A percentile compares a stretch with the other conserved stretches of the same genome.
phyloP scores from a whole-genome alignment of 495 filamentous ascomycete species.

The Annulohypoxylon bovei region DNA sequence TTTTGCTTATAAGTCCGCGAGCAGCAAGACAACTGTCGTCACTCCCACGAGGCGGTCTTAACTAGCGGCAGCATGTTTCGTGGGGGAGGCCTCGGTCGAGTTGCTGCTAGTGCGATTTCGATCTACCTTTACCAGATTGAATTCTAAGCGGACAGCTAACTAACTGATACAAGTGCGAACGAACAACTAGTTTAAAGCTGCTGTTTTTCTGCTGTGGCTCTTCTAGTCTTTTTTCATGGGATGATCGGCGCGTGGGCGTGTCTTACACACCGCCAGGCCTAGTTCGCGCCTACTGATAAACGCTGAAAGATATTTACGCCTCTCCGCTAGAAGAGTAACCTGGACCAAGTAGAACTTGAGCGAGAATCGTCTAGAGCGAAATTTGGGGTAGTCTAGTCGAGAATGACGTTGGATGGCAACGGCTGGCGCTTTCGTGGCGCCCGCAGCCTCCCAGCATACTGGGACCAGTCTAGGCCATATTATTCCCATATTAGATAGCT shows the following conservation, averaged over 20 bases:
- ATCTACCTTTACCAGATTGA: conserved; percentile 14
- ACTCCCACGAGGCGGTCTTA: conserved; percentile 10
- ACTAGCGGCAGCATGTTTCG: conserved; percentile 20
- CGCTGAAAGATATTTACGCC: conserved; percentile 5
- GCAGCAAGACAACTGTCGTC: conserved; percentile 15
- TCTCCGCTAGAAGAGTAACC: neutral
- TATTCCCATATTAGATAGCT: neutral
- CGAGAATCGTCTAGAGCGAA: conserved; percentile 9
- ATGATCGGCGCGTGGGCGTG: conserved; percentile 21
- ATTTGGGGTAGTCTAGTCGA: conserved; percentile 17
- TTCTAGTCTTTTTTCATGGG: conserved; percentile 25
- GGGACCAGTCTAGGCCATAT: conserved; percentile 4
- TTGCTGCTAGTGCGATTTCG: conserved; percentile 22
- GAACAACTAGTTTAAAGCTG: conserved; percentile 34
- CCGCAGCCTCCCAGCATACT: conserved; percentile 8
- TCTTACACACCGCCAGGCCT: conserved; percentile 8
- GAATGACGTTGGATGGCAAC: conserved; percentile 18
- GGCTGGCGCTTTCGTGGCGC: conserved; percentile 23
- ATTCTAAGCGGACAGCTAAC: conserved; percentile 14
- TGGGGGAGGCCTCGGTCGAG: conserved; percentile 25
- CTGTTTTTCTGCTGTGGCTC: conserved; percentile 30
- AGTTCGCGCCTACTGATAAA: conserved; percentile 19
- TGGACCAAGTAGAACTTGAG: neutral
- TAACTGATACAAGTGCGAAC: neutral
- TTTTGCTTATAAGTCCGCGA: conserved; percentile 7